phyloP scores from a whole-genome alignment of 805 yeast genomes.

The Metschnikowia hibisci region DNA sequence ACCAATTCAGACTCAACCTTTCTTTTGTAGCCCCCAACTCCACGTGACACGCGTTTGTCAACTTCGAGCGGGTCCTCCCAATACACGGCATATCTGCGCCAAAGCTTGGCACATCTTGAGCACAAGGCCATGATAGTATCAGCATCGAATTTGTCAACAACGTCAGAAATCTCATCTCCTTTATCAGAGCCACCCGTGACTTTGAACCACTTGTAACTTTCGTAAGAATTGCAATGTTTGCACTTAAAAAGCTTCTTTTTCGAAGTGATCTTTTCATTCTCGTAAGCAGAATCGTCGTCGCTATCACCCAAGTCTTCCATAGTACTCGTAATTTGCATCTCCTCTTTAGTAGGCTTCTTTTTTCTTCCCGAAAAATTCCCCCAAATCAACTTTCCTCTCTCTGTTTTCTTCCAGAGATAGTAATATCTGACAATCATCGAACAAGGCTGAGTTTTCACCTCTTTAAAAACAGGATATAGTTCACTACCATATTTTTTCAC shows the following conservation, averaged over 20 bases:
- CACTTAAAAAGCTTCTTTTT: slow-evolving; percentile 51
- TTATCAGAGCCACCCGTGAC: slow-evolving; percentile 56
- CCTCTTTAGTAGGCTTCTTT: slow-evolving; percentile 41
- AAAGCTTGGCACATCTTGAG: slow-evolving; percentile 78
- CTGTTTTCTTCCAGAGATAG: slow-evolving; percentile 88
- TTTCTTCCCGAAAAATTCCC: slow-evolving; percentile 74
- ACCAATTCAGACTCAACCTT: slow-evolving; percentile 64
- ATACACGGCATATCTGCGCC: slow-evolving; percentile 84
- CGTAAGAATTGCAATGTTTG: slow-evolving; percentile 61
- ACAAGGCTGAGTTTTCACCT: slow-evolving; percentile 68
- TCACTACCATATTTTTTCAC: slow-evolving; percentile 74
- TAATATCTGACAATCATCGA: slow-evolving; percentile 83
- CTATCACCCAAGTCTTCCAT: slow-evolving; percentile 55
- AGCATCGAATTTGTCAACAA: slow-evolving; percentile 11
- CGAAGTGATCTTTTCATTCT: slow-evolving; percentile 45
- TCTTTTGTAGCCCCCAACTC: slow-evolving; percentile 55
- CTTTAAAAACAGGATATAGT: slow-evolving; percentile 64
- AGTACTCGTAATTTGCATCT: slow-evolving; percentile 11
- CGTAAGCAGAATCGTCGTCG: slow-evolving; percentile 71
- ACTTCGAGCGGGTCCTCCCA: slow-evolving; percentile 83
- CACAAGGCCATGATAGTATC: slow-evolving; percentile 61
- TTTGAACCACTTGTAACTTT: slow-evolving; percentile 63
- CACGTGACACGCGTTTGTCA: slow-evolving; percentile 40
- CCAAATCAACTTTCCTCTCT: slow-evolving; percentile 73
- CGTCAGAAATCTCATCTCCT: slow-evolving; percentile 22